Base-by-base conservation (phyloP, 257 asterid species). In the Verbascum thapsus region DNA sequence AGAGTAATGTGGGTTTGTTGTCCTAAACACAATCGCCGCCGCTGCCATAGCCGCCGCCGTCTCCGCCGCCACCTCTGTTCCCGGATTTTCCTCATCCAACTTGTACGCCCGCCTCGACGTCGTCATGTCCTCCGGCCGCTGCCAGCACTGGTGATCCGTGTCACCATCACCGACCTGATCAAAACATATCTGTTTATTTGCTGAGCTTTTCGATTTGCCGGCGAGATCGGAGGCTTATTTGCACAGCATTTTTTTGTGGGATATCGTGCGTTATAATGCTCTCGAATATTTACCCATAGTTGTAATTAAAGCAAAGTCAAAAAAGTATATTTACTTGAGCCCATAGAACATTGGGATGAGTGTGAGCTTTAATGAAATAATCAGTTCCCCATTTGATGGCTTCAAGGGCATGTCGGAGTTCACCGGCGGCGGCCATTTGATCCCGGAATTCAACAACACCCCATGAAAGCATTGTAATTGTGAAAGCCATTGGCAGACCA, bases 301-400 rank as follows among this genome's bases (percentile, higher is more conserved):
- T n/a, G n/a, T n/a, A n/a, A n/a, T n/a, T n/a, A n/a, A 53, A 42
- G n/a, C 5, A 8, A n/a, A 20, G 9, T 0, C 7, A 10, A 38
- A 9, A n/a, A n/a, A n/a, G n/a, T n/a, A n/a, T 17, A 45, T 44
- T 22, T 37, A 86, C 98, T 95, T 91, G 96, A 23, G 90, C 85
- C 98, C 98, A 91, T 2, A 88, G 72, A n/a, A 85, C 87, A 63
- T 82, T 52, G 9, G 95, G 95, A 51, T 76, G 90, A 58, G 94
- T 72, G 66, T 88, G 98, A 0, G 96, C 95, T 77, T 88, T 91
- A 35, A 86, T 86, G 94, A 91, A 88, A 57, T 86, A 91, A 75
- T 91, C 94, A n/a, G 95, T 84, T 0, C 94, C 96, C 96, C 98
- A 91, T 63, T 91, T 91, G 63, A 91, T 84, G 0, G 96, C 96